These are phyloP conservation scores for Penicillium polonicum DNA, from an alignment of 2,329 filamentous ascomycete species.

Conservation along the genomic window DNA sequence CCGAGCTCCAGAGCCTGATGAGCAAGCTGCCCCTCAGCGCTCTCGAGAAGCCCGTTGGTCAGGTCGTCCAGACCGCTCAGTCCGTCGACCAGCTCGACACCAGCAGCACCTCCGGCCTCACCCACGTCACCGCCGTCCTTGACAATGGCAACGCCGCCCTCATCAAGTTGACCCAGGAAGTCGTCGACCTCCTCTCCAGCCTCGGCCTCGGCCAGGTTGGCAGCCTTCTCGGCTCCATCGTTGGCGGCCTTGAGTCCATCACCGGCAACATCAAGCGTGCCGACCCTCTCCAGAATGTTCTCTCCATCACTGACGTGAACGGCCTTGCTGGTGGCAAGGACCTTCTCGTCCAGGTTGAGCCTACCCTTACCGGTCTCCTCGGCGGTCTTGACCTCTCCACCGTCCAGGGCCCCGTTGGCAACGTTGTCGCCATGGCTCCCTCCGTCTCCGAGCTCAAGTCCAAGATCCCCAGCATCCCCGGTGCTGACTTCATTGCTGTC, in stretches of 20 bases:
- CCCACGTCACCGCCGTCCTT: too few species aligned
- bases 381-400: slow-evolving; percentile 14
- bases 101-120: too few species aligned
- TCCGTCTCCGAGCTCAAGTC: slow-evolving; percentile 11
- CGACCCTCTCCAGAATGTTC: slow-evolving; percentile 10
- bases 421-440: slow-evolving; percentile 16
- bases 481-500: slow-evolving; percentile 19
- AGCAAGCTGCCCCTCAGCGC: too few species aligned
- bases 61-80: too few species aligned
- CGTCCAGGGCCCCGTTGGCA: slow-evolving; percentile 17
- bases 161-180: slow-evolving; percentile 16
- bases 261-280: slow-evolving; percentile 10
- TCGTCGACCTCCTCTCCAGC: slow-evolving; percentile 16
- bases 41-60: too few species aligned
- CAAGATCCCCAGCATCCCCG: slow-evolving; percentile 13
- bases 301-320: slow-evolving; percentile 14
- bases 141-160: slow-evolving; percentile 7
- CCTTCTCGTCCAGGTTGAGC: not conserved
- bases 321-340: too few species aligned
- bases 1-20: too few species aligned
- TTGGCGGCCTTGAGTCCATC: slow-evolving; percentile 16
- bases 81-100: too few species aligned
- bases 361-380: slow-evolving; percentile 13
- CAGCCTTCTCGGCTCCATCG: slow-evolving; percentile 17
- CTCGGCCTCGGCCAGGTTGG: slow-evolving; percentile 17